A percentile compares a stretch with the other conserved stretches of the same genome.
phyloP scores from a whole-genome alignment of 176 grass and related monocot species.

The Oryza glumipatula region DNA sequence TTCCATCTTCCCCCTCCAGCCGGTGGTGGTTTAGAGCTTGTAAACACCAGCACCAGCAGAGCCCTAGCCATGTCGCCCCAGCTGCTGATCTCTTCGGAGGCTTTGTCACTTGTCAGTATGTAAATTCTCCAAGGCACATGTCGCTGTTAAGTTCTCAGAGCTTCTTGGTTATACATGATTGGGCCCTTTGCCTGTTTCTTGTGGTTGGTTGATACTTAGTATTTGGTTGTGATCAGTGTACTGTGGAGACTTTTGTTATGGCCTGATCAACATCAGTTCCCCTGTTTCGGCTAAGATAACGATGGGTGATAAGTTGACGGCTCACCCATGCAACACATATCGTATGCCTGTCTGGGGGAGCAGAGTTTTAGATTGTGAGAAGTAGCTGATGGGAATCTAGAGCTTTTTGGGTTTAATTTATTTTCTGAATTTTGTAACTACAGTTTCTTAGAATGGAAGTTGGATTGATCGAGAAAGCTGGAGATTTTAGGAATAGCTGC shows the following conservation, averaged over 20 bases:
- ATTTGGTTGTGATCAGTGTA: neutral
- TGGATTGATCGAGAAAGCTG: too few species aligned
- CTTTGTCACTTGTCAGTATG: constrained; percentile 30
- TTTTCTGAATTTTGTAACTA: too few species aligned
- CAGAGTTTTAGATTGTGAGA: too few species aligned
- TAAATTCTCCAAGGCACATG: constrained; percentile 43
- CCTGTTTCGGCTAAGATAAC: neutral
- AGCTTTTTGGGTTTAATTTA: too few species aligned
- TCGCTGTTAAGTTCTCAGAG: constrained; percentile 12
- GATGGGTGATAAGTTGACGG: neutral
- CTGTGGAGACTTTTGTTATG: neutral
- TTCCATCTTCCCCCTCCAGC: constrained; percentile 13
- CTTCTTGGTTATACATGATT: constrained; percentile 25
- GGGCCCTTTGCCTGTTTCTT: neutral
- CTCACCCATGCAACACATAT: neutral
- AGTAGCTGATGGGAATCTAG: too few species aligned
- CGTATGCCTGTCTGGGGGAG: too few species aligned
- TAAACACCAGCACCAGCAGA: constrained; percentile 40
- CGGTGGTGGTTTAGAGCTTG: constrained; percentile 27
- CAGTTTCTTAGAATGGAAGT: too few species aligned
- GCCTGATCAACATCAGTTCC: neutral
- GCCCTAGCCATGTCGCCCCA: constrained; percentile 32
- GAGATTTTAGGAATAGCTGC: too few species aligned
- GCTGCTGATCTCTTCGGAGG: constrained; percentile 22
- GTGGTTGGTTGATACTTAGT: neutral